Evolutionary conservation across 257 asterid species (phyloP), one percentile per base, ranked within the genome.

Genomic region (Datura wrightii): DNA sequence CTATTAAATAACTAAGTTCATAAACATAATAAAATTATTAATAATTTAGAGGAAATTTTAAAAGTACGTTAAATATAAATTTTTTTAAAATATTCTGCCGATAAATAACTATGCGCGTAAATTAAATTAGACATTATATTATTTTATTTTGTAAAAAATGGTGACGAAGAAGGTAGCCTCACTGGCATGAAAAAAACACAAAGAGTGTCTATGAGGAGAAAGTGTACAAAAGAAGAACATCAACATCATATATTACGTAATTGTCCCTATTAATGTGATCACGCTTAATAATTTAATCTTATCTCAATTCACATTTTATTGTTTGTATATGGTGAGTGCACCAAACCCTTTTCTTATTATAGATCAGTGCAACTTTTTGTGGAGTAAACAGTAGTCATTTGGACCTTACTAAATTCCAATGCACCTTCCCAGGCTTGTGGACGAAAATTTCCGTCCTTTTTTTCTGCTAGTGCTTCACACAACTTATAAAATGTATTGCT

Each of bases 221-320:
- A 52, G 31, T 18, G 54, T 67, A 52, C 6, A 42, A 31, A 83
- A 74, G 60, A 67, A 78, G 90, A 82, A 80, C 85, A 71, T 79
- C 85, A 89, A 85, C 82, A 78, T 86, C 89, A 86, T 18, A 36
- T 36, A 80, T 24, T 56, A 58, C 55, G 84, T 74, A 31, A 79
- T 63, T 74, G 86, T 83, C 87, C 87, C 83, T 71, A 78, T 36
- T 79, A 55, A 55, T 70, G 18, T 52, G 58, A 84, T 62, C 56
- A 70, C 53, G 80, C 63, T 36, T 52, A 80, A 67, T 83, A 71
- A 53, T 83, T 81, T 84, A 74, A 44, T 52, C 15, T 10, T 55
- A 24, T 13, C 56, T 37, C 24, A 8, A 41, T 41, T 41, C 9
- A 24, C 50, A 50, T 24, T 76, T 24, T 50, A 76, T 31, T 74